Conservation (phyloP, 1,284 basidiomycete genomes). For the Cryptococcus sp. region DNA sequence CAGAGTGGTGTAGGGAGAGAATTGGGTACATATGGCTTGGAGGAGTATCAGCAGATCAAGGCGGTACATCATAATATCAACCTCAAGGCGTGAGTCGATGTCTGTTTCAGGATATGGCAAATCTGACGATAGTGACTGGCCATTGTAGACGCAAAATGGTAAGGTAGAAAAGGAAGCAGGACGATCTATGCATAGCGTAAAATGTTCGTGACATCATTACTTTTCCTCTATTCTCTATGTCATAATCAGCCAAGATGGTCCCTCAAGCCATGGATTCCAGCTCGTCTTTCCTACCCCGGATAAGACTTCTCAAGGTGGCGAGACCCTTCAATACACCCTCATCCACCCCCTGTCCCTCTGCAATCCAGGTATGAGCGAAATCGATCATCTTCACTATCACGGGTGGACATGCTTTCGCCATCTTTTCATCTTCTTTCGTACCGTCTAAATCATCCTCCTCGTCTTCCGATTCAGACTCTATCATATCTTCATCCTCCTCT, state of each 20-base stretch:
- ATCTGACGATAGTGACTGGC: no score
- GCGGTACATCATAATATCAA: no score
- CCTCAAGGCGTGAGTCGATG: no score
- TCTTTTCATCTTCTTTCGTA: constrained; percentile 32
- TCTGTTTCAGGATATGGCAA: no score
- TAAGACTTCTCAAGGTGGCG: constrained; percentile 57
- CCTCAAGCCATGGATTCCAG: constrained; percentile 16
- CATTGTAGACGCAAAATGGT: no score
- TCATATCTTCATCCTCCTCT: constrained; percentile 36
- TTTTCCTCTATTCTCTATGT: no score
- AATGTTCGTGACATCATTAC: no score
- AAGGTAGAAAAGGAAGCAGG: no score
- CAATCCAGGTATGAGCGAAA: constrained; percentile 80
- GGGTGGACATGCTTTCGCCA: constrained; percentile 53
- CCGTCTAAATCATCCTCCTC: constrained; percentile 15
- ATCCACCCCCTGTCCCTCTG: constrained; percentile 72
- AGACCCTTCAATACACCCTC: constrained; percentile 69
- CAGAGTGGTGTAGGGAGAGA: constrained; percentile 52
- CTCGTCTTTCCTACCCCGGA: constrained; percentile 52
- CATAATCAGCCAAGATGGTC: no score
- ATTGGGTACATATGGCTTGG: no score
- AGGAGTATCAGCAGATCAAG: no score
- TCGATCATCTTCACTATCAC: constrained; percentile 78
- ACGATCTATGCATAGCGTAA: no score
- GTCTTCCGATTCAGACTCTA: constrained; percentile 22